Percentiles rank a stretch among this genome's conserved stretches.
Conservation (phyloP, 108 stramenopile species). For the Cyclotella kingstonii region DNA sequence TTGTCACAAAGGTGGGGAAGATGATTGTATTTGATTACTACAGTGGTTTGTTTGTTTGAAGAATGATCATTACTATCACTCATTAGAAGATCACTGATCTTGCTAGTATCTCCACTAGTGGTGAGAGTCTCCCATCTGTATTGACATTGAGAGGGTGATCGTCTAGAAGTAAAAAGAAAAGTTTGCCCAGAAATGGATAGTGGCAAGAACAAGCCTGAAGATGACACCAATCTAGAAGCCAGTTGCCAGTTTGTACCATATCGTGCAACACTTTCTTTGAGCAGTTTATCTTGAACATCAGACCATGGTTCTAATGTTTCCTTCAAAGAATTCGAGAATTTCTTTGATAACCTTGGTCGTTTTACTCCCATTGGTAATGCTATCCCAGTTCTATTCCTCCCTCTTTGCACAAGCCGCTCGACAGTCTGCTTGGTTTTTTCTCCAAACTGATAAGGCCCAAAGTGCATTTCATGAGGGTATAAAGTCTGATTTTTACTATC, state of each 20-base stretch:
- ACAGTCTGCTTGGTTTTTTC: background rate
- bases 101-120: too few relatives aligned
- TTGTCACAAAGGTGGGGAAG: too few relatives aligned
- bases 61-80: too few relatives aligned
- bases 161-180: background rate
- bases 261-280: constrained; percentile 41
- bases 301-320: constrained; percentile 48
- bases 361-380: constrained; percentile 75
- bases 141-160: constrained; percentile 57
- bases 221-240: constrained; percentile 46
- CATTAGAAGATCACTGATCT: too few relatives aligned
- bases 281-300: constrained; percentile 44
- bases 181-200: background rate
- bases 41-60: too few relatives aligned
- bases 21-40: too few relatives aligned
- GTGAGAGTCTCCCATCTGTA: constrained; percentile 59
- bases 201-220: constrained; percentile 12
- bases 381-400: constrained; percentile 42
- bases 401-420: background rate
- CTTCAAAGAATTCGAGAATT: constrained; percentile 14
- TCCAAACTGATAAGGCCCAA: constrained; percentile 10
- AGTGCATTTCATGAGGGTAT: background rate
- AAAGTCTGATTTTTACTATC: background rate
- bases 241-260: constrained; percentile 74
- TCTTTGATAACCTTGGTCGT: constrained; percentile 23